Evolutionary conservation across 169 alveolate species (phyloP), one percentile per base, ranked within the genome.

Genomic region (Cryptosporidium felis): DNA sequence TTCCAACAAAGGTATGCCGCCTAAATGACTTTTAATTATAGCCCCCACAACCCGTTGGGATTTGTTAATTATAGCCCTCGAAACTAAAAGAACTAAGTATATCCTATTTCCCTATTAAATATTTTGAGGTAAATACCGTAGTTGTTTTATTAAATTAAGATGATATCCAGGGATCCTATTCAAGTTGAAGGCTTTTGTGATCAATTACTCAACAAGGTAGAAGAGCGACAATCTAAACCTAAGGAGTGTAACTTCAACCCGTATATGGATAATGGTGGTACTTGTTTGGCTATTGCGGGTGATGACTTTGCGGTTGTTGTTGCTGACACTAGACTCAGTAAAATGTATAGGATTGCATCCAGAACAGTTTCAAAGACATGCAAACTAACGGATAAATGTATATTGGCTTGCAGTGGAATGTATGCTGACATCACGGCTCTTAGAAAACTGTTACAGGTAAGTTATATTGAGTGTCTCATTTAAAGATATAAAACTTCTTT

Each of bases 371-470:
- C 98, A 12, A 96, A 94, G 80, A 90, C 94, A 49, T 88, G 94
- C 67, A 90, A 93, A 80, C 89, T 96, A 90, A 96, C 98, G 16
- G 92, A 93, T 44, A 94, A 89, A 51, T 89, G 95, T 80, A 92
- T 93, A 36, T 74, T 96, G 47, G 96, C 97, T 21, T 91, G 98
- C 26, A 91, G 97, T 41, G 98, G 99, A 40, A 96, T 96, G 98
- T 95, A 93, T 65, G 97, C 98, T 4, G 99, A 96, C 82, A 92
- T 94, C 74, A 91, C 89, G 80, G 95, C 96, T 1, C 91, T 96
- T 18, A 97, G 94, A 62, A 90, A 94, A 45, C 79, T 82, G 60
- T 62, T 93, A 46, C 65, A 82, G 80, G 96, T 92, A 88, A 66
- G 66, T 44, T 42, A 18, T n/a, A 32, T 18, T 41, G 28, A 28